Conservation (phyloP, 164 flowering plant genomes). For the Magnolia officinalis region DNA sequence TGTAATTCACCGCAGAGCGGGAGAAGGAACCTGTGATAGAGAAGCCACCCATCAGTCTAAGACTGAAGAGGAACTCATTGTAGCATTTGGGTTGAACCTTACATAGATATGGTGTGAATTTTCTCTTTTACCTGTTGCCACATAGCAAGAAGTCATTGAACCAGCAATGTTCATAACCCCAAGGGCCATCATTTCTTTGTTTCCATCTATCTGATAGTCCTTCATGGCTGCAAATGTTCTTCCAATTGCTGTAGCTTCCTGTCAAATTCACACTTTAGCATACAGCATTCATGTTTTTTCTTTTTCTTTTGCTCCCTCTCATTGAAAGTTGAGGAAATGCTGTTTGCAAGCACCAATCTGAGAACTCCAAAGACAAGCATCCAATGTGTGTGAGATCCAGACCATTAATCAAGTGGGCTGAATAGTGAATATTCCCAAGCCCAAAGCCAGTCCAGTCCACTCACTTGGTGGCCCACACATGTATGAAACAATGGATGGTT, state of each 20-base stretch:
- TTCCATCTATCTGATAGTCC: constrained; percentile 87
- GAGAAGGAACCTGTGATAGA: constrained; percentile 78
- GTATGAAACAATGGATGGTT: no score
- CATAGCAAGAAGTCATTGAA: constrained; percentile 91
- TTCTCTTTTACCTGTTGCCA: constrained; percentile 60
- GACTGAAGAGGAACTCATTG: background rate
- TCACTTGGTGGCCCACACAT: background rate
- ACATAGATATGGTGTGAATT: background rate
- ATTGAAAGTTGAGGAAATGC: background rate
- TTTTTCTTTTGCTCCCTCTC: background rate
- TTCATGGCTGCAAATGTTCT: constrained; percentile 90
- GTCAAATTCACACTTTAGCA: constrained; percentile 13
- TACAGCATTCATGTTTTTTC: background rate
- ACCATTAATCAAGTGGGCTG: background rate
- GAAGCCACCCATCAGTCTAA: background rate
- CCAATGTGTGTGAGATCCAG: background rate
- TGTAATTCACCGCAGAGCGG: constrained; percentile 87
- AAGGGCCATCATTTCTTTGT: constrained; percentile 97
- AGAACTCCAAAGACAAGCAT: background rate
- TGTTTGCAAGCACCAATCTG: background rate
- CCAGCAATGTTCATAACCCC: constrained; percentile 90
- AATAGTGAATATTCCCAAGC: background rate
- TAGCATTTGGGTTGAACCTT: background rate
- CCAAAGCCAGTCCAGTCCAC: background rate
- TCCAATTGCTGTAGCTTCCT: constrained; percentile 94